Conservation (phyloP, 192 early-diverging fungal genomes). For the Jimgerdemannia flammicorona region DNA sequence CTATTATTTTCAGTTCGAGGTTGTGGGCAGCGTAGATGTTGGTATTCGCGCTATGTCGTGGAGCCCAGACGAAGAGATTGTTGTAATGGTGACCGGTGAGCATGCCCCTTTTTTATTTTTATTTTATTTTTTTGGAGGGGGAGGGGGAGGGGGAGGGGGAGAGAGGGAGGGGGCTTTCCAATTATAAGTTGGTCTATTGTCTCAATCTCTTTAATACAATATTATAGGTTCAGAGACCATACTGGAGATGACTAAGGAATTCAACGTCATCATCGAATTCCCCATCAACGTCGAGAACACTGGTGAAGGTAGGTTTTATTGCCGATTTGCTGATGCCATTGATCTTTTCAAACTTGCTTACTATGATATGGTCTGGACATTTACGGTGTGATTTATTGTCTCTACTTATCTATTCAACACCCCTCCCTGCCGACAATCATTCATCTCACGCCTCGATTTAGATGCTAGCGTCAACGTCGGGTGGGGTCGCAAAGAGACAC, state of each 20-base stretch:
- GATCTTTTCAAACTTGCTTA: neutral
- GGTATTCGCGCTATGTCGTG: slow-evolving; percentile 71
- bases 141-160: too few species aligned
- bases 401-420: too few species aligned
- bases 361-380: neutral
- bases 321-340: neutral
- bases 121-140: too few species aligned
- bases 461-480: slow-evolving; percentile 77
- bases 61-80: slow-evolving; percentile 89
- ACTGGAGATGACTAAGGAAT: slow-evolving; percentile 89
- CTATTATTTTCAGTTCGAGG: slow-evolving; percentile 38
- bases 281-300: slow-evolving; percentile 61
- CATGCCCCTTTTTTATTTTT: too few species aligned
- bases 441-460: slow-evolving; percentile 8
- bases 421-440: too few species aligned
- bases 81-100: slow-evolving; percentile 74
- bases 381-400: too few species aligned
- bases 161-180: neutral
- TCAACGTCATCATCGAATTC: slow-evolving; percentile 85
- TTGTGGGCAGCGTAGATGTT: slow-evolving; percentile 72
- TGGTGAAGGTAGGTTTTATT: slow-evolving; percentile 54
- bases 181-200: slow-evolving; percentile 25
- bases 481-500: slow-evolving; percentile 96
- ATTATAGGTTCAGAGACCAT: slow-evolving; percentile 56
- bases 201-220: neutral